A percentile compares a stretch with the other conserved stretches of the same genome.
These are phyloP conservation scores for Neonectria coccinea DNA, from an alignment of 2,329 filamentous ascomycete species.

Conservation along the genomic window DNA sequence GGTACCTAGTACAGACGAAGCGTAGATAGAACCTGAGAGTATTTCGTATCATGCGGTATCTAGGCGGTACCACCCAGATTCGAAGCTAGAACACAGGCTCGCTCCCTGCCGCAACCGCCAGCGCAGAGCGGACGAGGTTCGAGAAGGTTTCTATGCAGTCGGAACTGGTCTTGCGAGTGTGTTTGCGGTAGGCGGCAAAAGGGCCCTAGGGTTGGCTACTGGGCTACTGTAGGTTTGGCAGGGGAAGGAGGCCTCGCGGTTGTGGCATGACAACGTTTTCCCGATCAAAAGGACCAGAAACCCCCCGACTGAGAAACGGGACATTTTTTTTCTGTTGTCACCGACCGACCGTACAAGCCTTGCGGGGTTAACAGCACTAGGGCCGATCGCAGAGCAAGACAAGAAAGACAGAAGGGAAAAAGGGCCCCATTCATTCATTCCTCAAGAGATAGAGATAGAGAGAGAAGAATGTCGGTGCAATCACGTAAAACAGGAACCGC, in stretches of 20 bases:
- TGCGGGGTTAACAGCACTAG: constrained; percentile 17
- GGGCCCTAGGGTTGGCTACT: not conserved
- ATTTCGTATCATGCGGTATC: not conserved
- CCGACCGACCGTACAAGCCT: too few relatives aligned
- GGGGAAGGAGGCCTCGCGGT: constrained; percentile 25
- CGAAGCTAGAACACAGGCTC: not conserved
- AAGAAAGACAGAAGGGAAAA: too few relatives aligned
- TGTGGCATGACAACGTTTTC: not conserved
- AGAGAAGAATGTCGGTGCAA: constrained; percentile 1
- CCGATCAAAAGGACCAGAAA: constrained; percentile 3
- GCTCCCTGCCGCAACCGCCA: not conserved
- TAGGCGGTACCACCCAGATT: not conserved
- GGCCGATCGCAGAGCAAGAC: constrained; percentile 11
- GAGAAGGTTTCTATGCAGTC: constrained; percentile 23
- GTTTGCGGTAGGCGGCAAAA: not conserved
- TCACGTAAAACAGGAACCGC: constrained; percentile 24
- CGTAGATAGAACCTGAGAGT: not conserved
- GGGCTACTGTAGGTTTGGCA: too few relatives aligned
- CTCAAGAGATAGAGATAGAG: too few relatives aligned
- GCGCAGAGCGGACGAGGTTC: constrained; percentile 11
- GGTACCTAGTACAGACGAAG: not conserved
- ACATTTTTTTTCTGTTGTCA: not conserved
- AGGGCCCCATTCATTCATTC: too few relatives aligned
- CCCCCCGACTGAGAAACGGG: not conserved
- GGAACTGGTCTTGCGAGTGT: constrained; percentile 9